Conservation (phyloP, 1,284 basidiomycete species). For the Kalmanozyma brasiliensis region DNA sequence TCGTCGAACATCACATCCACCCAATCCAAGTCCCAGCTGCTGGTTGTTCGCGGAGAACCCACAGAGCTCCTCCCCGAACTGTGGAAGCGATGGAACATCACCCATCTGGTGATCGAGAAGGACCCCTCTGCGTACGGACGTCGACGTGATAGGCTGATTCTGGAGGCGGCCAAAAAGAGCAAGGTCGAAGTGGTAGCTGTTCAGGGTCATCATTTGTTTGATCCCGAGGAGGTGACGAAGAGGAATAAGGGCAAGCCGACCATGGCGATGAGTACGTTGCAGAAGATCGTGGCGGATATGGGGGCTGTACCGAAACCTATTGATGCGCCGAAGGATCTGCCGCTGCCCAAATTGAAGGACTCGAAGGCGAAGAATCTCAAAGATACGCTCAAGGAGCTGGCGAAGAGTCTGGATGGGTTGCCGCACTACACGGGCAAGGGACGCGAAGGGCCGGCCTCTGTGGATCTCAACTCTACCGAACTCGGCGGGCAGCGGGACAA, state of each 20-base stretch:
- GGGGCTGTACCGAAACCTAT: constrained; percentile 44
- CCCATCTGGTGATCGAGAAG: constrained; percentile 70
- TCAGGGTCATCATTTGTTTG: constrained; percentile 55
- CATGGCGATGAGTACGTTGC: constrained; percentile 51
- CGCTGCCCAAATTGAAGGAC: constrained; percentile 30
- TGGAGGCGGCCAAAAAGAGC: constrained; percentile 41
- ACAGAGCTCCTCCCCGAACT: constrained; percentile 69
- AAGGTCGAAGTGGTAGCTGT: constrained; percentile 50
- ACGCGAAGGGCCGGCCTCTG: constrained; percentile 25
- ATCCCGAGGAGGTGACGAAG: constrained; percentile 51
- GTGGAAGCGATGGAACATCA: constrained; percentile 71
- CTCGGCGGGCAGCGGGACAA: constrained; percentile 54
- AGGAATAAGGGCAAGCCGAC: constrained; percentile 53
- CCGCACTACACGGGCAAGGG: constrained; percentile 53
- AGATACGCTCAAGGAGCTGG: constrained; percentile 37
- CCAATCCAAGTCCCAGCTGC: constrained; percentile 70
- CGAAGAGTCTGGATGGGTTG: constrained; percentile 43
- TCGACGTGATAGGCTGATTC: constrained; percentile 37
- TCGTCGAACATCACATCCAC: constrained; percentile 68
- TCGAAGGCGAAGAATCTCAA: constrained; percentile 20
- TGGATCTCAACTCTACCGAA: constrained; percentile 53
- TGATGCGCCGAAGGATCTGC: constrained; percentile 47
- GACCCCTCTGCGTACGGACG: constrained; percentile 51
- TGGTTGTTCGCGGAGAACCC: constrained; percentile 71
- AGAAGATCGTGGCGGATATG: constrained; percentile 45